A percentile compares a stretch with the other conserved stretches of the same genome.
Conservation (phyloP, 495 filamentous ascomycete species). For the Aspergillus carlsbadensis region DNA sequence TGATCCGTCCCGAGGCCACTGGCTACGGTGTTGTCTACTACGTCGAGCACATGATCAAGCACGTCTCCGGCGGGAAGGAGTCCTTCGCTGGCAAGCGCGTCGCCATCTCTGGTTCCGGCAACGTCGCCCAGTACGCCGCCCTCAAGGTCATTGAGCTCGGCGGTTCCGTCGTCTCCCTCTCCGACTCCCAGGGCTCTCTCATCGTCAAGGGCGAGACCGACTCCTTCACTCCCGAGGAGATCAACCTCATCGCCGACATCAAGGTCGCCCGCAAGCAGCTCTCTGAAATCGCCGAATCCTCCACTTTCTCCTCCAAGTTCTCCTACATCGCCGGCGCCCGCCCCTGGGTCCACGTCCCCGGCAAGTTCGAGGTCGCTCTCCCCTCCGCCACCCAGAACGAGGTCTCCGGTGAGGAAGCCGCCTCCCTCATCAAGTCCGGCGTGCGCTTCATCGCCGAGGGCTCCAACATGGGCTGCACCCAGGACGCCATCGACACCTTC, state of each 20-base stretch:
- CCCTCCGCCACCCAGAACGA: constrained; percentile 98
- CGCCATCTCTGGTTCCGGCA: constrained; percentile 94
- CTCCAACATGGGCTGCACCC: constrained; percentile 98
- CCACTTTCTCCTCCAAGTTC: constrained; percentile 63
- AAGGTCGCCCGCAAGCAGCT: constrained; percentile 88
- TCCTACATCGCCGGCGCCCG: constrained; percentile 85
- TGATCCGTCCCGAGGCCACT: constrained; percentile 97
- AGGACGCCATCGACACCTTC: constrained; percentile 91
- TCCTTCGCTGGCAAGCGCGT: constrained; percentile 90
- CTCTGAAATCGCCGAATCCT: constrained; percentile 55
- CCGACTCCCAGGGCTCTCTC: constrained; percentile 84
- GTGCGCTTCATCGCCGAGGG: constrained; percentile 91
- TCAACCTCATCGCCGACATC: constrained; percentile 72
- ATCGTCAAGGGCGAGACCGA: constrained; percentile 60
- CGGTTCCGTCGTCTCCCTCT: constrained; percentile 88
- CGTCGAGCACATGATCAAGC: constrained; percentile 91
- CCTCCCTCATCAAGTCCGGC: constrained; percentile 73
- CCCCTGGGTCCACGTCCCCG: constrained; percentile 86
- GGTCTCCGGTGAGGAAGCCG: constrained; percentile 84
- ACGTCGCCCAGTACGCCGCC: constrained; percentile 97
- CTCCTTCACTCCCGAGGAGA: constrained; percentile 72
- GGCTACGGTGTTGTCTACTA: constrained; percentile 98
- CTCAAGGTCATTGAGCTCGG: constrained; percentile 97
- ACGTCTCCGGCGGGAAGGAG: constrained; percentile 77
- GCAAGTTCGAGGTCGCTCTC: constrained; percentile 85